Evolutionary conservation across 129 eudicot genomes (phyloP), one percentile per base, ranked within the genome.

Genomic region (Solidago caesia): DNA sequence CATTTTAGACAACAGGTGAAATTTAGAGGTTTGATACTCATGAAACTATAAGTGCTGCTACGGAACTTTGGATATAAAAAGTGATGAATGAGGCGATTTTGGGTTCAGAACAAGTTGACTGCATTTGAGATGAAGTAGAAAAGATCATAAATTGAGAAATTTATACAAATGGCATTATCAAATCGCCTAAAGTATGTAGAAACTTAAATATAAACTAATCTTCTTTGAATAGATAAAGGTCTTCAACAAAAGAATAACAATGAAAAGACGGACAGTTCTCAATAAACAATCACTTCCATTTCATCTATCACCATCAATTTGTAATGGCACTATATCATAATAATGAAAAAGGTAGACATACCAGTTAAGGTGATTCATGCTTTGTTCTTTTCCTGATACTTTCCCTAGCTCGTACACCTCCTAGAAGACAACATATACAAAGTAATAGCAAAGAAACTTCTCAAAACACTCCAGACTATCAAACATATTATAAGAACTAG

Each of bases 321-420:
- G 39, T 2, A 29, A 8, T 43, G 41, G 26, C 67, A 72, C 21
- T 21, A 7, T 58, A 43, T 58, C 56, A 55, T 14, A n/a, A 68
- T 29, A 48, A 43, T 6, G 4, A 8, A 78, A 14, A 71, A 78
- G 68, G 66, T 49, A 60, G 45, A 33, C 79, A 39, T 73, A 73
- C 83, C 83, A 21, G 55, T 73, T 79, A 74, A 73, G 79, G 67
- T 45, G 83, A 66, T 47, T 79, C 83, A 16, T 66, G 62, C 26
- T 47, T 73, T 33, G 42, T 44, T 73, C 56, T 79, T 73, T 79
- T 66, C 44, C 41, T 66, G 75, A 68, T 10, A 57, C 74, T 66
- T 66, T 48, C 46, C 63, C 70, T 73, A 29, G 79, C 74, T 73
- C 83, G 67, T 66, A 78, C 14, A 73, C 79, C 79, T 45, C 75